A percentile compares a stretch with the other conserved stretches of the same genome.
These are phyloP conservation scores for Spathaspora sp. DNA, from an alignment of 1,139 yeast genomes.

Conservation along the genomic window DNA sequence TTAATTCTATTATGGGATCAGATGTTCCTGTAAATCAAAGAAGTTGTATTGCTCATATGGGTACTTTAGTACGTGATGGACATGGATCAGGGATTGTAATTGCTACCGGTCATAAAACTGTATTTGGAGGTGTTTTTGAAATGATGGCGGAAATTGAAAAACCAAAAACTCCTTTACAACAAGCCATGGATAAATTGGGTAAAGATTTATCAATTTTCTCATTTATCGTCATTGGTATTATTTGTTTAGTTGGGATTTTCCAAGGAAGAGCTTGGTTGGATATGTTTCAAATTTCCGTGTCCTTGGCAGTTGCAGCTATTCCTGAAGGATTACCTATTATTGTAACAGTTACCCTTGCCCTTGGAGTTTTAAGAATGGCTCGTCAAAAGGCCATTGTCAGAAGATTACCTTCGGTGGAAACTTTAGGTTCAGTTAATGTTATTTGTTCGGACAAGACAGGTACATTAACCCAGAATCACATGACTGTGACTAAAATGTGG, in stretches of 20 bases:
- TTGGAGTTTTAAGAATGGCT: constrained; percentile 96
- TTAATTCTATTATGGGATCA: background rate
- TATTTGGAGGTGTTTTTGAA: constrained; percentile 84
- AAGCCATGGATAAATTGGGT: constrained; percentile 92
- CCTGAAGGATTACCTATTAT: constrained; percentile 98
- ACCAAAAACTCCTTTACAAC: constrained; percentile 93
- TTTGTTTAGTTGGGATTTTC: constrained; percentile 79
- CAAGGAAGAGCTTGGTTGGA: constrained; percentile 95
- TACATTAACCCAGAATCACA: constrained; percentile 88
- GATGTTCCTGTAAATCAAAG: constrained; percentile 60
- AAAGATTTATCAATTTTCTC: constrained; percentile 81
- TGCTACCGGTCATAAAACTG: constrained; percentile 84
- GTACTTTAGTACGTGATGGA: constrained; percentile 92
- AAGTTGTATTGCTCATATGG: constrained; percentile 85
- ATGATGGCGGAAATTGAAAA: constrained; percentile 94
- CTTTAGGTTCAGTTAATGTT: constrained; percentile 92
- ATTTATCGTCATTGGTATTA: constrained; percentile 81
- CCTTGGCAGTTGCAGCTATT: constrained; percentile 95
- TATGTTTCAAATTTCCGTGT: constrained; percentile 95
- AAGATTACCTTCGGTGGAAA: constrained; percentile 91
- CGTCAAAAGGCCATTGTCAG: constrained; percentile 88
- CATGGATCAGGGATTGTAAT: constrained; percentile 92
- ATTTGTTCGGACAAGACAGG: constrained; percentile 91
- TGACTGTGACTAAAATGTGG: constrained; percentile 90
- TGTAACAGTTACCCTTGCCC: constrained; percentile 92